Evolutionary conservation across 371 early-diverging fungal genomes (phyloP), one percentile per base, ranked within the genome.

Genomic region (Apophysomyces sp.): DNA sequence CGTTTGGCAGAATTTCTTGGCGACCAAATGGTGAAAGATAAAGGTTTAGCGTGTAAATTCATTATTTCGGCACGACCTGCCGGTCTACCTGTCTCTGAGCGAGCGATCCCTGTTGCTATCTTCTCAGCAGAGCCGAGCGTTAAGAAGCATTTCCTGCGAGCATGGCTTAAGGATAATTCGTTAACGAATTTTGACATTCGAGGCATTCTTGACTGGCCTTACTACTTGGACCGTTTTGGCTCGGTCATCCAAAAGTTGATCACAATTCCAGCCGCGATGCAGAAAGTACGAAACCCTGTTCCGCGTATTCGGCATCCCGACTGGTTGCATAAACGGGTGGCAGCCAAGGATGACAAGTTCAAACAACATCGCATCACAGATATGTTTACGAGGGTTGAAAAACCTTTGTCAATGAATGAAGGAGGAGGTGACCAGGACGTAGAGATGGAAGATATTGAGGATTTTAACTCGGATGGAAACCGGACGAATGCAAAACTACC

Each of bases 181-280:
- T 69, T 91, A 30, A 74, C 84, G 39, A 83, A 86, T 63, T 85
- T 91, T 73, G 92, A 96, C 70, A 90, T 96, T 68, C 85, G 97
- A 40, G 88, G 90, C 27, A 91, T 99, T 30, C 67, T 99, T 16
- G 99, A 99, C 78, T 99, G 99, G 99, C 79, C 89, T 41, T 99
- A 99, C 76, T 99, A 99, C 71, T 65, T 94, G 58, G 98, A 98
- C 65, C 92, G 99, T 34, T 94, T 99, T 63, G 95, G 94, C 16
- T 89, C 91, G 24, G 95, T 97, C 1, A 92, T 99, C 66, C 97
- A 95, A 69, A 98, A 99, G 71, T 78, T 99, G 40, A 97, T 99
- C 64, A 95, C 98, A 4, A 97, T 99, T 66, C 99, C 99, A 4
- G 99, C 99, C 2, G 95, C 98, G 3, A 92, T 96, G 92, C 99